These are phyloP conservation scores for Trebouxia gelatinosa DNA, from an alignment of 163 green algal species.

Conservation along the genomic window DNA sequence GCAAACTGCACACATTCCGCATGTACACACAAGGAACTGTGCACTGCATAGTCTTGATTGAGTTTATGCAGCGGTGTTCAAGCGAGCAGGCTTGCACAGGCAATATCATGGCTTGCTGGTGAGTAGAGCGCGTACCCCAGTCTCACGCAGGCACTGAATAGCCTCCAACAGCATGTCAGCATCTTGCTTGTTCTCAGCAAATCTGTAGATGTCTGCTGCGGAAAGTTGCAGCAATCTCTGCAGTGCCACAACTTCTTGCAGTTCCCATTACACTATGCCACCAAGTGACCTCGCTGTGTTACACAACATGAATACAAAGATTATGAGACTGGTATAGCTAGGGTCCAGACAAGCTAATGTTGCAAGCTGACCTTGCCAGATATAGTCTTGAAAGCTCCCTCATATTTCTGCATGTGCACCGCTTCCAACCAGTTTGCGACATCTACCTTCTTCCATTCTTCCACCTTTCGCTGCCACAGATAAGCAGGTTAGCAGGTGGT, in stretches of 20 bases:
- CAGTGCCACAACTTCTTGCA: not conserved
- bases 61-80: no score
- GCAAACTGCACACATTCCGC: no score
- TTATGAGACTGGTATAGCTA: not conserved
- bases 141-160: conserved; percentile 29
- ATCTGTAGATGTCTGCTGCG: conserved; percentile 32
- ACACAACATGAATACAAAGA: not conserved
- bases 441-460: conserved; percentile 32
- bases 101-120: no score
- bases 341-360: not conserved
- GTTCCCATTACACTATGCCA: not conserved
- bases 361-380: conserved; percentile 27
- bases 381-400: conserved; percentile 22
- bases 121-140: not conserved
- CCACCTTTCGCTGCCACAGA: conserved; percentile 33
- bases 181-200: conserved; percentile 33
- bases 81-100: no score
- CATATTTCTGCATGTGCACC: conserved; percentile 29
- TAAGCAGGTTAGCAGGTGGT: no score
- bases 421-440: conserved; percentile 32
- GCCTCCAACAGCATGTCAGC: conserved; percentile 33
- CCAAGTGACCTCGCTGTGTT: no score
- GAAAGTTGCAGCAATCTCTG: conserved; percentile 39
- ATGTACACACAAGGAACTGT: no score
- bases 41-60: no score